Percentiles rank a stretch among this genome's conserved stretches.
phyloP scores from a whole-genome alignment of 164 flowering plant species.

The Hamamelis virginiana region DNA sequence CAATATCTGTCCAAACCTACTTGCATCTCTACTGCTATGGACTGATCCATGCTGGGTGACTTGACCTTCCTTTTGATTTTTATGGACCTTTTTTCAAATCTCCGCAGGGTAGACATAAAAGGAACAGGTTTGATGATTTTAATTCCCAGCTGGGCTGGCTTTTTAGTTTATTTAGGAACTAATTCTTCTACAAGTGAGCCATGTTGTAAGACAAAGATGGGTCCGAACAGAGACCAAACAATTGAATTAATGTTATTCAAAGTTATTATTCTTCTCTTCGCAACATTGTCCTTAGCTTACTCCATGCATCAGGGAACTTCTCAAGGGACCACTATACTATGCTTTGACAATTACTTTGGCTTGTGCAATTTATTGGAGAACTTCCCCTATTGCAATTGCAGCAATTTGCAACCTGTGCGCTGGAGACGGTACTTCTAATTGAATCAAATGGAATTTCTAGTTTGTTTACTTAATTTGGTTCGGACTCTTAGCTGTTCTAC shows the following conservation, averaged over 20 bases:
- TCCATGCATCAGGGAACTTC: slow-evolving; percentile 68
- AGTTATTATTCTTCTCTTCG: no score
- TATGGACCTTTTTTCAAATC: no score
- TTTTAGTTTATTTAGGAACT: no score
- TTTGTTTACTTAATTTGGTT: neutral
- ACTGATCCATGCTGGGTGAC: no score
- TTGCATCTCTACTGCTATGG: no score
- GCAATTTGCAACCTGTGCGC: slow-evolving; percentile 88
- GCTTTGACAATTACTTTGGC: slow-evolving; percentile 65
- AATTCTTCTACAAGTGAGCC: neutral
- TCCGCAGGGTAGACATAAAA: no score
- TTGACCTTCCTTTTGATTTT: no score
- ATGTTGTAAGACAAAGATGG: no score
- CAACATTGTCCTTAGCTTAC: slow-evolving; percentile 3
- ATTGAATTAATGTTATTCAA: no score
- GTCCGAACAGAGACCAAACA: no score
- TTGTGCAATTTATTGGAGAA: slow-evolving; percentile 71
- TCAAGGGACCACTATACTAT: slow-evolving; percentile 89
- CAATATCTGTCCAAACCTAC: no score
- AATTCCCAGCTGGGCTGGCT: no score
- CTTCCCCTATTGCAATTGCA: slow-evolving; percentile 76
- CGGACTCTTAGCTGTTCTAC: neutral
- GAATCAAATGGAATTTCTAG: neutral
- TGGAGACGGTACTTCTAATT: slow-evolving; percentile 95
- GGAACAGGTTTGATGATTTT: neutral